A percentile compares a stretch with the other conserved stretches of the same genome.
phyloP scores from a whole-genome alignment of 495 filamentous ascomycete genomes.

The Jackrogersella multiformis region DNA sequence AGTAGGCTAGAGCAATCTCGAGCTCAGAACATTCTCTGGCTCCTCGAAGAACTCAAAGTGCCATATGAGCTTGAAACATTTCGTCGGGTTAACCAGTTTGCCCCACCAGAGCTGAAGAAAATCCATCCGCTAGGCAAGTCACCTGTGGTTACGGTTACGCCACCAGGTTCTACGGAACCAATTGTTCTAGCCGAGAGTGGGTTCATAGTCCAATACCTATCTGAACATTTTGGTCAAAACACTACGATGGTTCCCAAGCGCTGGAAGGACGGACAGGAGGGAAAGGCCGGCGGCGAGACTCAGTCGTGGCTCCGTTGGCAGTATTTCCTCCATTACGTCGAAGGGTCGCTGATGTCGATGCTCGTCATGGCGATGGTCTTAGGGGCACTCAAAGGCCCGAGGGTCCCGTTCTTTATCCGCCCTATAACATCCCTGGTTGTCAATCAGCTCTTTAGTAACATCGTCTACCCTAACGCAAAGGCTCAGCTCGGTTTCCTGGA shows the following conservation, averaged over 20 bases:
- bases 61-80: constrained; percentile 80
- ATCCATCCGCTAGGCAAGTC: constrained; percentile 89
- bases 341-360: constrained; percentile 73
- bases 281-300: constrained; percentile 70
- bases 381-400: constrained; percentile 62
- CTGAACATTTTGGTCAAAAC: constrained; percentile 69
- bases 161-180: constrained; percentile 54
- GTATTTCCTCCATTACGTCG: constrained; percentile 83
- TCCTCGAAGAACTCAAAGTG: constrained; percentile 84
- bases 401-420: constrained; percentile 85
- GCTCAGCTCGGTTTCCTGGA: constrained; percentile 78
- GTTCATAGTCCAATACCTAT: constrained; percentile 80
- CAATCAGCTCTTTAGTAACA: constrained; percentile 65
- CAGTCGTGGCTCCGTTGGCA: constrained; percentile 80
- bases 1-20: constrained; percentile 79
- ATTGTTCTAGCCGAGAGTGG: constrained; percentile 82
- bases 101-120: constrained; percentile 75
- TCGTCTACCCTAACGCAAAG: constrained; percentile 70
- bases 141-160: constrained; percentile 71
- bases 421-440: constrained; percentile 75
- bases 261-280: constrained; percentile 65
- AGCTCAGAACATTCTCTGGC: constrained; percentile 86
- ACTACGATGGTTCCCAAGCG: constrained; percentile 69
- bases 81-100: constrained; percentile 69
- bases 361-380: constrained; percentile 60